These are phyloP conservation scores for Penicillium simplicissimum DNA, from an alignment of 495 filamentous ascomycete species.

Conservation along the genomic window DNA sequence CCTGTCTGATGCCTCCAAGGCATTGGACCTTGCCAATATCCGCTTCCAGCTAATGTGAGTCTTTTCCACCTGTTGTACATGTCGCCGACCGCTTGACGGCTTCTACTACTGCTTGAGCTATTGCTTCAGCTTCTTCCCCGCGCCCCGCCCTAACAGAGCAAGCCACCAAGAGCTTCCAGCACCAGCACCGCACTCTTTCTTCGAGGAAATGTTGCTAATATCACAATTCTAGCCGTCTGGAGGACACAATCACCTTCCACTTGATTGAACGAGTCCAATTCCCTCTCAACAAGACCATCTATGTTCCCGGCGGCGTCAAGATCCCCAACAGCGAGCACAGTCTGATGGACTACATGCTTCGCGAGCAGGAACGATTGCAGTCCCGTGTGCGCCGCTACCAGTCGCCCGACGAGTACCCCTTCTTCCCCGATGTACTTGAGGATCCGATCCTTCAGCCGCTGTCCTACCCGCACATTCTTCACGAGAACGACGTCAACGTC, in stretches of 20 bases:
- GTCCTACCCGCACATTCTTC: constrained; percentile 86
- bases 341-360: constrained; percentile 92
- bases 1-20: constrained; percentile 76
- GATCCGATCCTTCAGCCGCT: constrained; percentile 83
- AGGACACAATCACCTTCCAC: constrained; percentile 99
- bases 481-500: constrained; percentile 88
- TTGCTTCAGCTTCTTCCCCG: constrained; percentile 7
- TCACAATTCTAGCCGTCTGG: constrained; percentile 66
- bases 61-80: neutral
- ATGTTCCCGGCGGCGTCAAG: constrained; percentile 72
- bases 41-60: constrained; percentile 92
- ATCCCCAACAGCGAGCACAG: constrained; percentile 73
- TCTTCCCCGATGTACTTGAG: constrained; percentile 84
- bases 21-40: constrained; percentile 88
- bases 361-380: constrained; percentile 85
- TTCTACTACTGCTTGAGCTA: constrained; percentile 1
- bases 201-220: constrained; percentile 4
- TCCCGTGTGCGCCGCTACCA: constrained; percentile 95
- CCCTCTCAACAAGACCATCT: constrained; percentile 87
- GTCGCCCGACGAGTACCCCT: constrained; percentile 95
- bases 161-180: neutral
- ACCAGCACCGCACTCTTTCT: neutral
- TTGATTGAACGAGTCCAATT: constrained; percentile 98
- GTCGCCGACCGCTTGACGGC: neutral
- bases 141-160: constrained; percentile 12